Conservation (phyloP, 352 stramenopile genomes). For the Nothophytophthora sp. region DNA sequence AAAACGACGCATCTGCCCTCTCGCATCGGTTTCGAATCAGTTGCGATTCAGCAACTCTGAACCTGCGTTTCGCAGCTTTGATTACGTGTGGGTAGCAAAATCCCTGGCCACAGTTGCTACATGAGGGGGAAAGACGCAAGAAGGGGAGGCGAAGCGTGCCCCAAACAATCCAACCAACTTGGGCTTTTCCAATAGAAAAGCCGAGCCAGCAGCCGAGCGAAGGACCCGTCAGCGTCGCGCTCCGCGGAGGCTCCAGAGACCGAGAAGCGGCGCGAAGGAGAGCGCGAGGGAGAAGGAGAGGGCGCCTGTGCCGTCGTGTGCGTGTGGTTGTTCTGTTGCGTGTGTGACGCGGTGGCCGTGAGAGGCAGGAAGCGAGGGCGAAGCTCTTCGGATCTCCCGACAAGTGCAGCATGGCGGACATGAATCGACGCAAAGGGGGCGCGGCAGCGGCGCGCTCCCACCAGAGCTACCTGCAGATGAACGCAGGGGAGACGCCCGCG, state of each 20-base stretch:
- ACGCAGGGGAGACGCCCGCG: too few relatives aligned
- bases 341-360: neutral
- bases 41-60: too few relatives aligned
- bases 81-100: too few relatives aligned
- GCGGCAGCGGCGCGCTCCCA: conserved; percentile 35
- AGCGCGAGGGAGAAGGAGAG: neutral
- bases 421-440: conserved; percentile 45
- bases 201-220: neutral
- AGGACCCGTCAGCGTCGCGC: neutral
- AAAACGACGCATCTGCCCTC: too few relatives aligned
- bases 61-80: too few relatives aligned
- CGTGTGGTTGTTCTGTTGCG: neutral
- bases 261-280: neutral
- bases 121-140: neutral
- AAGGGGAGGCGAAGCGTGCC: too few relatives aligned
- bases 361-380: neutral
- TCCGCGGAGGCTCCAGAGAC: too few relatives aligned
- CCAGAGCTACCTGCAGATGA: conserved; percentile 42
- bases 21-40: too few relatives aligned
- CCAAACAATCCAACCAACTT: too few relatives aligned
- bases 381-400: neutral
- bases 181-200: neutral
- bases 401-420: conserved; percentile 62
- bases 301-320: neutral
- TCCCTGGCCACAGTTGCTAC: too few relatives aligned